A percentile compares a stretch with the other conserved stretches of the same genome.
Conservation (phyloP, 2,329 filamentous ascomycete genomes). For the Blastomyces emzantsi region DNA sequence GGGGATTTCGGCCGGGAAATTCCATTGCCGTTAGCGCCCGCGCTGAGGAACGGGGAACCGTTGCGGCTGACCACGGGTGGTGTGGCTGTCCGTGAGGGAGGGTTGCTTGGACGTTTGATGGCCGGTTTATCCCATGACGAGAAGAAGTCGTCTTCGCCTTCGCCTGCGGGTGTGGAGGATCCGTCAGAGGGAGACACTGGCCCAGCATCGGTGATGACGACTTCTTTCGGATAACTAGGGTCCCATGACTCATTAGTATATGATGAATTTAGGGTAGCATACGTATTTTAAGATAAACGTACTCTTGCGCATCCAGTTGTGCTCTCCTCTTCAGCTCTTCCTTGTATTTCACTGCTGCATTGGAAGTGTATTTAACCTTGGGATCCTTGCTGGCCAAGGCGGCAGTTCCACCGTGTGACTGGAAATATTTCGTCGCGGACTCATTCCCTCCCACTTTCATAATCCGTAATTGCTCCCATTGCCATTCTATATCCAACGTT, state of each 20-base stretch:
- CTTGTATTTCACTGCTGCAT: constrained; percentile 94
- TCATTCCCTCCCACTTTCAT: constrained; percentile 99
- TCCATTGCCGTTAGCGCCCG: constrained; percentile 57
- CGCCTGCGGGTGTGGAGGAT: constrained; percentile 67
- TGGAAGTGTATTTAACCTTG: constrained; percentile 94
- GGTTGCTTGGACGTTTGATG: constrained; percentile 92
- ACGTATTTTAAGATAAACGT: constrained; percentile 31
- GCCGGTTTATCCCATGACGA: constrained; percentile 98
- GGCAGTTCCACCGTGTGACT: constrained; percentile 87
- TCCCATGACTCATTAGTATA: constrained; percentile 8
- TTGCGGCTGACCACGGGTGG: constrained; percentile 73
- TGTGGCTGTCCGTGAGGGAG: constrained; percentile 79
- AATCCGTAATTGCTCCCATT: constrained; percentile 94
- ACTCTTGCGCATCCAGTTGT: constrained; percentile 76
- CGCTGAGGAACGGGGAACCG: constrained; percentile 80
- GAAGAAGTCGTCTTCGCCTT: constrained; percentile 89
- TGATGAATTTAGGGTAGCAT: constrained; percentile 6
- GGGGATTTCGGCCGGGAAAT: constrained; percentile 74
- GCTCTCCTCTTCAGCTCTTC: constrained; percentile 86
- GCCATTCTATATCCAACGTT: constrained; percentile 60
- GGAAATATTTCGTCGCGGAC: constrained; percentile 96
- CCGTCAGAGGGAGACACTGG: constrained; percentile 54
- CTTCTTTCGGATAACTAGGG: constrained; percentile 68
- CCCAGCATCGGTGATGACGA: constrained; percentile 67
- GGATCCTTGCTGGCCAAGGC: constrained; percentile 92